A percentile compares a stretch with the other conserved stretches of the same genome.
Evolutionary conservation across 176 grass and related monocot species (phyloP).

Genomic region (Phoenix dactylifera): DNA sequence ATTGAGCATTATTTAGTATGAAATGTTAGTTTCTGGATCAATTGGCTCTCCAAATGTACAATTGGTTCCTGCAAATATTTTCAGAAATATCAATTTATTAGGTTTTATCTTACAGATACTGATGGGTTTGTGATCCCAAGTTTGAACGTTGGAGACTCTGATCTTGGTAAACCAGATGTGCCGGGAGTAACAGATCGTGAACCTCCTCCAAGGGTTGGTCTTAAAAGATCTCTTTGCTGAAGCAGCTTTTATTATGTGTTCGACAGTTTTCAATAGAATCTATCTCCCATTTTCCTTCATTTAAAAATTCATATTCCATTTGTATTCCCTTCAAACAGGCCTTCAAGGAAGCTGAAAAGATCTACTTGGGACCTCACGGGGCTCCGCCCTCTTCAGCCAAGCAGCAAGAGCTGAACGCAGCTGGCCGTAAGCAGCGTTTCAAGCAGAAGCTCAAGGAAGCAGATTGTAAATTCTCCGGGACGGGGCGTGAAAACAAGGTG

Average conservation of each 20-base stretch:
- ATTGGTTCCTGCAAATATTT: no score
- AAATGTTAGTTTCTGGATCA: no score
- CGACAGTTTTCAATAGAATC: no score
- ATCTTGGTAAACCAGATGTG: conserved; percentile 52
- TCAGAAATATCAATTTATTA: no score
- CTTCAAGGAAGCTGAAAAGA: conserved; percentile 57
- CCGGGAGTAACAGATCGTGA: conserved; percentile 33
- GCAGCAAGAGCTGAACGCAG: conserved; percentile 37
- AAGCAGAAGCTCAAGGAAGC: conserved; percentile 64
- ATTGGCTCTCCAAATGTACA: no score
- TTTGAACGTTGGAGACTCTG: conserved; percentile 46
- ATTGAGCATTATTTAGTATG: no score
- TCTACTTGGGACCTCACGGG: conserved; percentile 87
- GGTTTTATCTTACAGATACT: conserved; percentile 51
- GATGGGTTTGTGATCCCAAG: conserved; percentile 91
- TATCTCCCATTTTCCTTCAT: no score
- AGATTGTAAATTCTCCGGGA: conserved; percentile 38
- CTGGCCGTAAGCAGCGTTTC: conserved; percentile 26
- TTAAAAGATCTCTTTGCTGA: no score
- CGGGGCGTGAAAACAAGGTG: conserved; percentile 38
- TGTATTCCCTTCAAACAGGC: conserved; percentile 21
- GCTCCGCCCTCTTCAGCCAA: conserved; percentile 58
- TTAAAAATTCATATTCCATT: no score
- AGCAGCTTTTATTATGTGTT: no score
- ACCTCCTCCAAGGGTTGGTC: conserved; percentile 49